A percentile compares a stretch with the other conserved stretches of the same genome.
Conservation (phyloP, 2,329 filamentous ascomycete species). For the Raffaelea deltoideospora region DNA sequence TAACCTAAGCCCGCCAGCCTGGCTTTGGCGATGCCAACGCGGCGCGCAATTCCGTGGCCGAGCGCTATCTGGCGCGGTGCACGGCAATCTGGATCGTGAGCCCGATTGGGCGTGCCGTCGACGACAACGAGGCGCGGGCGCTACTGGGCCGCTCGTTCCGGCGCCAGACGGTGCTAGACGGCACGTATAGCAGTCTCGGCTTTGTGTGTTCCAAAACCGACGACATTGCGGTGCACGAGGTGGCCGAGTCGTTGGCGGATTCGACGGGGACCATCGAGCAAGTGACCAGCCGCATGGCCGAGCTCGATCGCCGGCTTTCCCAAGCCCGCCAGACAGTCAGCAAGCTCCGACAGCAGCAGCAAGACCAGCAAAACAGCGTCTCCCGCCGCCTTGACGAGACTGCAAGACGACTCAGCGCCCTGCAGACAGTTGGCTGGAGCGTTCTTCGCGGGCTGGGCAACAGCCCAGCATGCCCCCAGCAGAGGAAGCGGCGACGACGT, state of each 20-base stretch:
- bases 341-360: background rate
- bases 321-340: background rate
- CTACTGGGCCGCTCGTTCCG: conserved; percentile 42
- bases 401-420: no score
- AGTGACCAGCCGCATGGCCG: background rate
- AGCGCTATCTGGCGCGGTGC: conserved; percentile 44
- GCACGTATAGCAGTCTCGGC: conserved; percentile 34
- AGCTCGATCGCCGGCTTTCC: background rate
- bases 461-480: no score
- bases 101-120: conserved; percentile 43
- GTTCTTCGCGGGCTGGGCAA: no score
- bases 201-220: conserved; percentile 52
- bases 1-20: conserved; percentile 22
- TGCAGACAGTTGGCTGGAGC: no score
- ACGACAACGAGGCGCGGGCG: conserved; percentile 41
- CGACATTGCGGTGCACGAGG: conserved; percentile 27
- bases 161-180: conserved; percentile 43
- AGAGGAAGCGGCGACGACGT: no score
- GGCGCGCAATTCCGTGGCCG: conserved; percentile 40
- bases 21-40: conserved; percentile 45
- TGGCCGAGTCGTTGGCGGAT: conserved; percentile 6
- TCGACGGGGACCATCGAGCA: no score
- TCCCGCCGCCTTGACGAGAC: no score
- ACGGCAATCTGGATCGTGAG: conserved; percentile 47
- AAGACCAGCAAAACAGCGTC: background rate